phyloP scores from a whole-genome alignment of 345 rosid species.

The Rhodomyrtus tomentosa region DNA sequence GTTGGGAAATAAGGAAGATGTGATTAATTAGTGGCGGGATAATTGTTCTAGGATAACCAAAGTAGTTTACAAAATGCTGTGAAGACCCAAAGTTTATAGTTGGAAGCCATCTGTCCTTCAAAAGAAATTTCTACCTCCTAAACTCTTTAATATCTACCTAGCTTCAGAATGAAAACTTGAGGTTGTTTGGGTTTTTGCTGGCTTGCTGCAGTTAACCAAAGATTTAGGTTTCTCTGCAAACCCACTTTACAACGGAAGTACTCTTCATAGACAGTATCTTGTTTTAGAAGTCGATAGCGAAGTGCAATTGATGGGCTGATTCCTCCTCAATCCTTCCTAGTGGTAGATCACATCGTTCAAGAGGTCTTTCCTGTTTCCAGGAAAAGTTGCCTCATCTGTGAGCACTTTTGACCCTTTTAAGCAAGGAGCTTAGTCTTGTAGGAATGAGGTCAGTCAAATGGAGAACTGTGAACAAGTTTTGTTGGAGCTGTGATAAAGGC shows the following conservation, averaged over 20 bases:
- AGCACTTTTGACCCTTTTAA: no score
- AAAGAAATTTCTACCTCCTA: neutral
- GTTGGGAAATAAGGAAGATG: neutral
- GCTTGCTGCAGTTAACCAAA: neutral
- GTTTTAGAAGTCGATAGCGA: neutral
- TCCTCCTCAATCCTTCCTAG: neutral
- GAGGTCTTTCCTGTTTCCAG: neutral
- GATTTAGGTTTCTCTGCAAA: neutral
- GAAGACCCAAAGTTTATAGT: neutral
- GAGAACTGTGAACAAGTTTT: no score
- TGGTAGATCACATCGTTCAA: neutral
- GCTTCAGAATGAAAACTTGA: neutral
- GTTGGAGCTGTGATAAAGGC: no score
- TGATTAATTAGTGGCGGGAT: neutral
- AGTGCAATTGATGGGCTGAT: neutral
- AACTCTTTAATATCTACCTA: neutral
- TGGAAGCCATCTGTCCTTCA: neutral
- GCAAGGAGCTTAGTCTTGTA: no score
- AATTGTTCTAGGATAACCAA: neutral
- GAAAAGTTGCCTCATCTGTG: neutral
- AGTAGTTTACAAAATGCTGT: neutral
- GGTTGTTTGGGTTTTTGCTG: neutral
- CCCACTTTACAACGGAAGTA: neutral
- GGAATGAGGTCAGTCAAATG: no score
- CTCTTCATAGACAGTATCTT: neutral